Evolutionary conservation across 495 filamentous ascomycete genomes (phyloP).

Genomic region (Cercophora sp.): DNA sequence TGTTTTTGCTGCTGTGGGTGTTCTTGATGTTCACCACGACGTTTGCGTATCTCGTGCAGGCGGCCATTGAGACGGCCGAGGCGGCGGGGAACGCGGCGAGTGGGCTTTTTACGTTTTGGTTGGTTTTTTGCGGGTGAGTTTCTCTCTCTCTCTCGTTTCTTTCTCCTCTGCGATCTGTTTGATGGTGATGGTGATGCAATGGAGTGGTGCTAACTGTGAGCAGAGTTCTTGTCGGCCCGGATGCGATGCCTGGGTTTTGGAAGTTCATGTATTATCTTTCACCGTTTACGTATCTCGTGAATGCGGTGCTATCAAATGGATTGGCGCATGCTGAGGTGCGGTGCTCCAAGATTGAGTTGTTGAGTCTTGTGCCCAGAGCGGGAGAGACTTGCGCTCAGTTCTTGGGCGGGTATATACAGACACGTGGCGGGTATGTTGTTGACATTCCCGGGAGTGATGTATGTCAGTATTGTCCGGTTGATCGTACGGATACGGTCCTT

Average conservation of each 20-base stretch:
- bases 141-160: too few species aligned
- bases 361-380: neutral
- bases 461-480: slow-evolving; percentile 44
- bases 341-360: slow-evolving; percentile 1
- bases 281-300: slow-evolving; percentile 49
- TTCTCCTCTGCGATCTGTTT: too few species aligned
- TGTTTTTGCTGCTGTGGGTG: slow-evolving; percentile 39
- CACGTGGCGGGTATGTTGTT: slow-evolving; percentile 27
- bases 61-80: slow-evolving; percentile 49
- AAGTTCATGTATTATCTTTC: slow-evolving; percentile 46
- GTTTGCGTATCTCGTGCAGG: slow-evolving; percentile 47
- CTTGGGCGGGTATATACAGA: slow-evolving; percentile 14
- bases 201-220: slow-evolving; percentile 17
- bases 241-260: slow-evolving; percentile 41
- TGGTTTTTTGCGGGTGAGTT: slow-evolving; percentile 15
- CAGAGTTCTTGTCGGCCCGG: slow-evolving; percentile 17
- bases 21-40: slow-evolving; percentile 52
- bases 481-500: slow-evolving; percentile 42
- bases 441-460: slow-evolving; percentile 25
- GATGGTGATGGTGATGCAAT: too few species aligned
- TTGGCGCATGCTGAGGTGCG: neutral
- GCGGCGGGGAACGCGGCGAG: slow-evolving; percentile 56
- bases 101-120: slow-evolving; percentile 35
- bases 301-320: slow-evolving; percentile 21
- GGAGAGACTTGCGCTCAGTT: slow-evolving; percentile 9